Conservation (phyloP, 192 early-diverging fungal species). For the Lobosporangium transversale region DNA sequence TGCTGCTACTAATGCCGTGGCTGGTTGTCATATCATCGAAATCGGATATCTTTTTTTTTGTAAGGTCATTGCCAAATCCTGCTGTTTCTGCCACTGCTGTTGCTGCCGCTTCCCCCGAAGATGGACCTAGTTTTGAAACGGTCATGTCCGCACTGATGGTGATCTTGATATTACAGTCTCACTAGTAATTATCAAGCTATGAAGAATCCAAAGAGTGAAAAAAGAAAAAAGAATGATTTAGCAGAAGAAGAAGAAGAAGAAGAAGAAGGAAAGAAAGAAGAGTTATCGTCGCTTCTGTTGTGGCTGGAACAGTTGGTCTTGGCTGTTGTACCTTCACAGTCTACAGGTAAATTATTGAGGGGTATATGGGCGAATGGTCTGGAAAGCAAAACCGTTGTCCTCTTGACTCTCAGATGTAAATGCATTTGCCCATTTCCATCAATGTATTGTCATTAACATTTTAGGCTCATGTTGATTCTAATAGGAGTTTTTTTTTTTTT, state of each 20-base stretch:
- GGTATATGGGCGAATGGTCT: conserved; percentile 12
- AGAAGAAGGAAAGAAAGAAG: conserved; percentile 1
- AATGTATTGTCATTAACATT: background rate
- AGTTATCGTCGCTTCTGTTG: too few relatives aligned
- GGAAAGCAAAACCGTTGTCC: conserved; percentile 10
- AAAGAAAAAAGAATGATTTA: conserved; percentile 2
- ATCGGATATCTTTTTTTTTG: too few relatives aligned
- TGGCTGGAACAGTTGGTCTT: background rate
- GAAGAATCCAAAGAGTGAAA: background rate
- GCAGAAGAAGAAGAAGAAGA: conserved; percentile 11
- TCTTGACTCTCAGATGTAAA: too few relatives aligned
- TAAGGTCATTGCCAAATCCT: too few relatives aligned
- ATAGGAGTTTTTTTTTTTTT: too few relatives aligned
- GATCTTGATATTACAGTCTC: too few relatives aligned
- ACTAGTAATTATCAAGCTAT: too few relatives aligned
- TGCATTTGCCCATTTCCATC: background rate
- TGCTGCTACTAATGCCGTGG: background rate
- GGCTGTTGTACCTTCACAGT: too few relatives aligned
- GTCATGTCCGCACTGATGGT: conserved; percentile 17
- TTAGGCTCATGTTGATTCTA: background rate
- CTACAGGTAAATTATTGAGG: too few relatives aligned
- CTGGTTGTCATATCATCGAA: too few relatives aligned
- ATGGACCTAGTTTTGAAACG: conserved; percentile 28
- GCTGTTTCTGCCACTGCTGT: too few relatives aligned
- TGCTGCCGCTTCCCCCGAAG: background rate